Base-by-base conservation (phyloP, 2,329 filamentous ascomycete genomes). In the Apiospora malaysiana region DNA sequence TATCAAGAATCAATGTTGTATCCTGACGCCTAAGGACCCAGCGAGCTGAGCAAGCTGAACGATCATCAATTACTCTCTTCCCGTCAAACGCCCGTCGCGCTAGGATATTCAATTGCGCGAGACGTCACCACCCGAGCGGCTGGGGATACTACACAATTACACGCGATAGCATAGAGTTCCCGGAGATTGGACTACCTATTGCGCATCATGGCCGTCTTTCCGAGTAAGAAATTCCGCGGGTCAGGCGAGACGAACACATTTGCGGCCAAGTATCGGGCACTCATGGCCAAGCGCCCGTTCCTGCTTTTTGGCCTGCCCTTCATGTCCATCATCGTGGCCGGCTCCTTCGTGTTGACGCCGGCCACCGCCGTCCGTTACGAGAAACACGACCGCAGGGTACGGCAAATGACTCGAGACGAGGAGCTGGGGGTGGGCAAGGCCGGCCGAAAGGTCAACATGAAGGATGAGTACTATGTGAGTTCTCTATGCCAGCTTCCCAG, bases 301-400 rank as follows among this genome's bases (percentile, higher is more conserved):
- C 85, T 94, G 40, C 89, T 97, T 73, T 99, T 99, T 80, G 97
- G 97, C 2, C 87, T 99, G 4, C 97, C 96, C 0, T 99, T 99
- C 82, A 89, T 99, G 75, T 85, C 89, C 70, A 91, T 97, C 71
- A 97, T 99, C 79, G 90, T 99, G 37, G 94, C 92, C 1, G 95
- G 94, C 0, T 97, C 94, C 3, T 99, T 99, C 82, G 93, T 97
- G 77, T 88, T 99, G 67, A 98, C 96, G 0, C 96, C 95, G 1
- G 96, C 95, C 6, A 95, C 97, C 27, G 96, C 97, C 18, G 86
- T 99, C 67, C 90, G 97, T 71, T 99, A 98, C 83, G 96, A 99
- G 84, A 90, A 93, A 73, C 91, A 98, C 79, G 96, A 99, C 80
- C 90, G 94, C 73, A 95, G 94, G 83, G 94, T 98, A 72, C 89